A percentile compares a stretch with the other conserved stretches of the same genome.
Evolutionary conservation across 1,139 yeast species (phyloP).

Genomic region (Suhomyces bokatorum): DNA sequence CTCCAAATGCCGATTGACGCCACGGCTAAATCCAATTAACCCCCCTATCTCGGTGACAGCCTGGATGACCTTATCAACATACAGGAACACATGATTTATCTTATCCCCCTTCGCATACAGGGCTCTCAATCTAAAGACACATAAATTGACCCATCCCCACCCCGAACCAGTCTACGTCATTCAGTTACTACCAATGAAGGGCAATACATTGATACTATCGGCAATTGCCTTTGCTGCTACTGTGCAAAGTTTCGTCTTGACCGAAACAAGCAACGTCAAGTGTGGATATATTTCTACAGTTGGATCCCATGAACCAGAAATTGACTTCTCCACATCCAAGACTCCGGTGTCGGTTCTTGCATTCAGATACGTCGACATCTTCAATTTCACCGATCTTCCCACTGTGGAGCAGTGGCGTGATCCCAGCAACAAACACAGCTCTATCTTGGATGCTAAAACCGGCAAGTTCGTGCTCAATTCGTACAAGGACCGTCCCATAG

Average conservation of each 20-base stretch:
- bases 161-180: too few relatives aligned
- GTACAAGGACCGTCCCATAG: slow-evolving; percentile 3
- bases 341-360: slow-evolving; percentile 27
- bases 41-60: too few relatives aligned
- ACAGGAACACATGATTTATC: too few relatives aligned
- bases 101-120: too few relatives aligned
- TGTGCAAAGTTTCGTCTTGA: background rate
- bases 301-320: slow-evolving; percentile 4
- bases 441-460: slow-evolving; percentile 14
- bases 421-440: slow-evolving; percentile 14
- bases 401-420: slow-evolving; percentile 17
- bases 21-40: too few relatives aligned
- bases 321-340: slow-evolving; percentile 7
- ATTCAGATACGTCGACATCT: slow-evolving; percentile 28
- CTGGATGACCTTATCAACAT: too few relatives aligned
- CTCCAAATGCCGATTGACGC: too few relatives aligned
- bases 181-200: background rate
- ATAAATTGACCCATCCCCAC: too few relatives aligned
- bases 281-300: slow-evolving; percentile 1
- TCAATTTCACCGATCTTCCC: slow-evolving; percentile 26
- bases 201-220: background rate
- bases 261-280: background rate
- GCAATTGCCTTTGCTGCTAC: slow-evolving; percentile 6
- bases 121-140: too few relatives aligned
- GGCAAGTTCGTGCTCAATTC: slow-evolving; percentile 8